A percentile compares a stretch with the other conserved stretches of the same genome.
Evolutionary conservation across 1,284 basidiomycete genomes (phyloP).

Genomic region (Ustilago shanxiensis): DNA sequence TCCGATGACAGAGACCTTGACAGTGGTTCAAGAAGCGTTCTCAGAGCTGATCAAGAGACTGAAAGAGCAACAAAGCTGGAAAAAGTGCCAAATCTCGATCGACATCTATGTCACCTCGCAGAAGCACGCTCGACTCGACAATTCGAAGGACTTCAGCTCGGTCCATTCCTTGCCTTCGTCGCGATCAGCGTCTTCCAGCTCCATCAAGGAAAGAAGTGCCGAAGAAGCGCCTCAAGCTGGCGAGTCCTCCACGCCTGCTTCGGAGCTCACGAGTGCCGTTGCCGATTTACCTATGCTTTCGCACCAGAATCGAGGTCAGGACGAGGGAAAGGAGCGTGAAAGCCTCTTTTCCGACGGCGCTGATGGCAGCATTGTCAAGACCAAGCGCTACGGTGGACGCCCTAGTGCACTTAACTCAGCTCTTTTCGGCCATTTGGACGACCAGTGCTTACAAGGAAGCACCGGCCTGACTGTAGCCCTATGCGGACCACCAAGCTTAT

Average conservation of each 20-base stretch:
- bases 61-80: background rate
- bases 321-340: background rate
- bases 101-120: slow-evolving; percentile 40
- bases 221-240: background rate
- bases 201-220: slow-evolving; percentile 4
- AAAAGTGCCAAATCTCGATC: slow-evolving; percentile 14
- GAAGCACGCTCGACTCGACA: background rate
- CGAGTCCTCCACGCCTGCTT: slow-evolving; percentile 6
- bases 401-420: slow-evolving; percentile 7
- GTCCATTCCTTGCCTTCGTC: background rate
- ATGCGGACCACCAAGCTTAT: slow-evolving; percentile 35
- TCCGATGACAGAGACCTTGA: slow-evolving; percentile 19
- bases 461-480: slow-evolving; percentile 20
- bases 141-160: background rate
- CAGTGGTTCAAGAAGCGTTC: slow-evolving; percentile 19
- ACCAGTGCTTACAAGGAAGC: slow-evolving; percentile 3
- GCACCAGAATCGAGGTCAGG: background rate
- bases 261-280: background rate
- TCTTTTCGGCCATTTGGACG: slow-evolving; percentile 28
- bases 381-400: slow-evolving; percentile 8
- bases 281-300: slow-evolving; percentile 2
- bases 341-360: slow-evolving; percentile 1
- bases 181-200: slow-evolving; percentile 7
- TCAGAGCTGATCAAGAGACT: slow-evolving; percentile 14
- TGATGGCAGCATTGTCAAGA: slow-evolving; percentile 5